A percentile compares a stretch with the other conserved stretches of the same genome.
Evolutionary conservation across 441 rosid species (phyloP).

Genomic region (Populus trichocarpa): DNA sequence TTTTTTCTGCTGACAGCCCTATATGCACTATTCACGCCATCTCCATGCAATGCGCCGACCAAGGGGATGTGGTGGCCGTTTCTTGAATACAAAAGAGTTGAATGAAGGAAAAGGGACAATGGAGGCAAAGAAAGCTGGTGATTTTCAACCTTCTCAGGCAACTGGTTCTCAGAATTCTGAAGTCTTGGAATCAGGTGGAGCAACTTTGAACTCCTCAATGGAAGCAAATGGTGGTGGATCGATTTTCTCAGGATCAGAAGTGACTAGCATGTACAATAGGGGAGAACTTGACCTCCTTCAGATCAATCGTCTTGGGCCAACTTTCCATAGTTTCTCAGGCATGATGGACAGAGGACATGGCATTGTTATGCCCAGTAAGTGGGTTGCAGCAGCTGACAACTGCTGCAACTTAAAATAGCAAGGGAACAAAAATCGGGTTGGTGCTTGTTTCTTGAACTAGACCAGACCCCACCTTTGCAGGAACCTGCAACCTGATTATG

Average conservation of each 20-base stretch:
- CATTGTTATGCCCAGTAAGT: constrained; percentile 49
- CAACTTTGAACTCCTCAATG: constrained; percentile 50
- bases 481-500: constrained; percentile 35
- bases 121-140: constrained; percentile 29
- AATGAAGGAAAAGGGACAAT: constrained; percentile 22
- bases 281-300: constrained; percentile 29
- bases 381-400: constrained; percentile 56
- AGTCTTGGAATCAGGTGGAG: constrained; percentile 62
- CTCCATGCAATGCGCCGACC: constrained; percentile 90
- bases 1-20: constrained; percentile 51
- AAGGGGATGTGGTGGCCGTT: constrained; percentile 87
- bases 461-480: constrained; percentile 17
- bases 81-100: constrained; percentile 60
- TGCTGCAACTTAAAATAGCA: constrained; percentile 54
- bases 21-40: constrained; percentile 85
- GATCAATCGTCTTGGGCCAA: constrained; percentile 23
- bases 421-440: constrained; percentile 22
- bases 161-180: constrained; percentile 77
- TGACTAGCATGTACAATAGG: constrained; percentile 57
- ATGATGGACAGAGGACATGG: constrained; percentile 38
- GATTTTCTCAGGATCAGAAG: constrained; percentile 60
- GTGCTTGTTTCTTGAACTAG: constrained; percentile 22
- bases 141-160: constrained; percentile 26
- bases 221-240: constrained; percentile 35
- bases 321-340: constrained; percentile 43